phyloP scores from a whole-genome alignment of 2,329 filamentous ascomycete species.

The Sporothrix humicola region DNA sequence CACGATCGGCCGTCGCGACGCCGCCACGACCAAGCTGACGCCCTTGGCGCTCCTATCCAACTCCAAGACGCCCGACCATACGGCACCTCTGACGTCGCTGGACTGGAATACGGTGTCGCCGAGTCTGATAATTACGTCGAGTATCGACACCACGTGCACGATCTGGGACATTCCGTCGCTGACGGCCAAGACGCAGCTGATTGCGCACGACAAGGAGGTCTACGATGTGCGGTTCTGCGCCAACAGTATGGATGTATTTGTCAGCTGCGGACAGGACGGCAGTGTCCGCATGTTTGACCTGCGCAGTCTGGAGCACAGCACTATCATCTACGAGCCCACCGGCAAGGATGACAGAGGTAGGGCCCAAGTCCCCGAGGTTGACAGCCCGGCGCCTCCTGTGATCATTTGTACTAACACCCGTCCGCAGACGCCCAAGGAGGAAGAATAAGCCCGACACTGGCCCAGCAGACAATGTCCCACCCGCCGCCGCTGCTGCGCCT shows the following conservation, averaged over 20 bases:
- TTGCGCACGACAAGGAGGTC: constrained; percentile 98
- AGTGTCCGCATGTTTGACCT: constrained; percentile 99
- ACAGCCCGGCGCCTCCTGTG: too few species aligned
- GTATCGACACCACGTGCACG: constrained; percentile 98
- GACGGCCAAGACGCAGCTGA: constrained; percentile 96
- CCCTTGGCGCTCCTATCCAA: constrained; percentile 93
- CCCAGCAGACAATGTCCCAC: constrained; percentile 77
- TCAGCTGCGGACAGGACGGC: constrained; percentile 95
- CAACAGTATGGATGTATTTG: constrained; percentile 97
- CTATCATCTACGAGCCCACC: constrained; percentile 97
- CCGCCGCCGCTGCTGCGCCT: constrained; percentile 79
- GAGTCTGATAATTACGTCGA: constrained; percentile 96
- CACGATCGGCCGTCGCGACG: constrained; percentile 50
- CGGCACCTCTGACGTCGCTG: constrained; percentile 90
- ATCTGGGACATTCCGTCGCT: constrained; percentile 99
- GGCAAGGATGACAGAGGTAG: constrained; percentile 79
- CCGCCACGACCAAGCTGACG: constrained; percentile 78
- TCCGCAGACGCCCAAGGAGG: constrained; percentile 60
- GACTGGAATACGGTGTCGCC: constrained; percentile 99
- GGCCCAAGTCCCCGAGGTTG: constrained; percentile 33
- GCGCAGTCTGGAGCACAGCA: constrained; percentile 93
- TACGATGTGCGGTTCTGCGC: constrained; percentile 98
- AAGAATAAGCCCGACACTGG: constrained; percentile 74
- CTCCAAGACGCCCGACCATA: constrained; percentile 97
- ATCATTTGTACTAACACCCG: too few species aligned